phyloP scores from a whole-genome alignment of 2,329 filamentous ascomycete species.

The Stachybotrys elegans region DNA sequence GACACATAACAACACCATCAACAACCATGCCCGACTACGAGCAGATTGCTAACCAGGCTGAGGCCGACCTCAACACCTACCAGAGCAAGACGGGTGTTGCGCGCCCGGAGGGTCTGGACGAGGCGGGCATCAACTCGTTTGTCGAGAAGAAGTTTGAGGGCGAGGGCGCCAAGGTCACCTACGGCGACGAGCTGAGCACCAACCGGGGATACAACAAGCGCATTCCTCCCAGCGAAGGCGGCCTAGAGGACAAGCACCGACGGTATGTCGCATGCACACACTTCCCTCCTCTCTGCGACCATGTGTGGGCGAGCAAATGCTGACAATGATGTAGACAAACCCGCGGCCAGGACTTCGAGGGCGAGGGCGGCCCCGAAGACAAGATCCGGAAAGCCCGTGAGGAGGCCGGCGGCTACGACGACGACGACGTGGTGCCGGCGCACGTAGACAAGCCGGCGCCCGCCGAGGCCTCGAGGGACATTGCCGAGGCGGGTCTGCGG shows the following conservation, averaged over 20 bases:
- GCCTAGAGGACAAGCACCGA: slow-evolving; percentile 36
- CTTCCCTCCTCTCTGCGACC: not conserved
- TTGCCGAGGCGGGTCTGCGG: slow-evolving; percentile 28
- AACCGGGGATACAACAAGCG: slow-evolving; percentile 40
- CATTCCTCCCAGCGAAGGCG: slow-evolving; percentile 40
- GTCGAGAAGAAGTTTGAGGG: slow-evolving; percentile 39
- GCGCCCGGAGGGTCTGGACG: slow-evolving; percentile 31
- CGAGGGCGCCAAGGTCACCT: slow-evolving; percentile 18
- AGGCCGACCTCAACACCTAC: slow-evolving; percentile 43
- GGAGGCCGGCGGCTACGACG: slow-evolving; percentile 30
- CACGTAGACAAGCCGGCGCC: slow-evolving; percentile 11
- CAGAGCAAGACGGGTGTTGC: slow-evolving; percentile 41
- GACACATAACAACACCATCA: not conserved
- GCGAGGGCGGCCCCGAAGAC: slow-evolving; percentile 35
- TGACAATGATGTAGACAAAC: slow-evolving; percentile 31
- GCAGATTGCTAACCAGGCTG: slow-evolving; percentile 38
- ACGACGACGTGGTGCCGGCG: slow-evolving; percentile 28
- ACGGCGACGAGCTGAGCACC: slow-evolving; percentile 38
- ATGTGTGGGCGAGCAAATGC: not conserved
- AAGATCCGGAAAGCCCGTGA: slow-evolving; percentile 23
- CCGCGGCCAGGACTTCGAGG: slow-evolving; percentile 37
- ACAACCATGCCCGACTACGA: slow-evolving; percentile 28
- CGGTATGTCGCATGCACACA: slow-evolving; percentile 27
- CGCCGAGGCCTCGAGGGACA: slow-evolving; percentile 19
- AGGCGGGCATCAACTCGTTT: slow-evolving; percentile 35